Conservation (phyloP, 2,329 filamentous ascomycete genomes). For the Calonectria fujianensis region DNA sequence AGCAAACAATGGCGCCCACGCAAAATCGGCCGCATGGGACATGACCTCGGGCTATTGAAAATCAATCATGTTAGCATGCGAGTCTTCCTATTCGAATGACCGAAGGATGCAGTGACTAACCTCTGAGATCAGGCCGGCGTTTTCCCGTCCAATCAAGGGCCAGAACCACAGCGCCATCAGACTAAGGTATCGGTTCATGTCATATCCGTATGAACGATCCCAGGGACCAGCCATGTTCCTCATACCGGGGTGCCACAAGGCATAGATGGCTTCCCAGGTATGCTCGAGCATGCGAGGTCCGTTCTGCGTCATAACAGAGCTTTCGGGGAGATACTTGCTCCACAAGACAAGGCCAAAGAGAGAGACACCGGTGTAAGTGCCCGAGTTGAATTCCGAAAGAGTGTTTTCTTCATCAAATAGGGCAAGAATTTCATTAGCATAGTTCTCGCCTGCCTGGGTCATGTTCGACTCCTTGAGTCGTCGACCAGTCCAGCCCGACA, state of each 20-base stretch:
- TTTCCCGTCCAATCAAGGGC: slow-evolving; percentile 72
- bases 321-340: slow-evolving; percentile 74
- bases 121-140: slow-evolving; percentile 59
- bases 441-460: slow-evolving; percentile 73
- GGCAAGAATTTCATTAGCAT: slow-evolving; percentile 73
- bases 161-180: slow-evolving; percentile 76
- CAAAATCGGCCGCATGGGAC: slow-evolving; percentile 76
- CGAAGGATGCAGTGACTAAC: slow-evolving; percentile 45
- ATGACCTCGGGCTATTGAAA: slow-evolving; percentile 68
- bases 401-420: slow-evolving; percentile 74
- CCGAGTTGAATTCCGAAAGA: slow-evolving; percentile 77
- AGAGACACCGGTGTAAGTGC: slow-evolving; percentile 78
- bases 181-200: slow-evolving; percentile 78
- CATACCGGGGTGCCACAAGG: slow-evolving; percentile 75
- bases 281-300: slow-evolving; percentile 70
- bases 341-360: slow-evolving; percentile 75
- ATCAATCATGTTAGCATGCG: neutral
- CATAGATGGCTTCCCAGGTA: slow-evolving; percentile 71
- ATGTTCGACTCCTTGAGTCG: slow-evolving; percentile 74
- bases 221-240: slow-evolving; percentile 79
- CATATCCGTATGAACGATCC: slow-evolving; percentile 78
- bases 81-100: neutral
- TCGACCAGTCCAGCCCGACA: slow-evolving; percentile 75
- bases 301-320: slow-evolving; percentile 72
- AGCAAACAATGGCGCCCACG: slow-evolving; percentile 74